Evolutionary conservation across 2,329 filamentous ascomycete genomes (phyloP).

Genomic region (Exserohilum turcica): DNA sequence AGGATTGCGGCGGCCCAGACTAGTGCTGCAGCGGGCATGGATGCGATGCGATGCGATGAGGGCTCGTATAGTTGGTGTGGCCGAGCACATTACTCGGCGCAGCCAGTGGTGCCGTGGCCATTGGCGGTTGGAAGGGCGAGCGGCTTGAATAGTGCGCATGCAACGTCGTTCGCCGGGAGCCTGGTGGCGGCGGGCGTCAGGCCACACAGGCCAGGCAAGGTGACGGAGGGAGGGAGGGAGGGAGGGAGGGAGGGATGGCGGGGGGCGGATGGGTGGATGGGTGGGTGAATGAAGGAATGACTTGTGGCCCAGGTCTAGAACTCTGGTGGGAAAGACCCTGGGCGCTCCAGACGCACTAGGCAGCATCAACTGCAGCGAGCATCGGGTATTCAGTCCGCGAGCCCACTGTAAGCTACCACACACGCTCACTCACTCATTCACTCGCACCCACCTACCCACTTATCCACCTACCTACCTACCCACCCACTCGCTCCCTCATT

Average conservation of each 20-base stretch:
- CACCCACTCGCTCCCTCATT: not conserved
- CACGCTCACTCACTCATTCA: not conserved
- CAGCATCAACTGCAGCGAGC: conserved; percentile 12
- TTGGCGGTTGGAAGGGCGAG: no score
- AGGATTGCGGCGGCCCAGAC: conserved; percentile 4
- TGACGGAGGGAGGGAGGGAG: not conserved
- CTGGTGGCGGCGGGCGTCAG: not conserved
- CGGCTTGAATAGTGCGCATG: not conserved
- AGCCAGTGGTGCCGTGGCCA: not conserved
- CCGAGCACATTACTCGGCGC: not conserved
- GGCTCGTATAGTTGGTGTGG: conserved; percentile 4
- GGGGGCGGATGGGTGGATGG: no score
- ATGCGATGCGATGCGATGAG: not conserved
- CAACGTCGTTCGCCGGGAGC: not conserved
- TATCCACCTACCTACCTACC: not conserved
- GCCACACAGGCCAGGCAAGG: not conserved
- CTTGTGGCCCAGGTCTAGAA: conserved; percentile 12
- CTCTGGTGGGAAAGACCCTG: conserved; percentile 8
- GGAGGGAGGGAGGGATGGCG: no score
- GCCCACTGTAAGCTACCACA: conserved; percentile 7
- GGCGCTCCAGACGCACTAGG: conserved; percentile 5
- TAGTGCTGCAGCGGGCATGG: conserved; percentile 5
- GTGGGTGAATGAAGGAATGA: not conserved
- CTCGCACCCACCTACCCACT: not conserved
- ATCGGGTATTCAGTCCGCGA: conserved; percentile 10